Evolutionary conservation across 345 rosid species (phyloP).

Genomic region (Eucalyptus victrix): DNA sequence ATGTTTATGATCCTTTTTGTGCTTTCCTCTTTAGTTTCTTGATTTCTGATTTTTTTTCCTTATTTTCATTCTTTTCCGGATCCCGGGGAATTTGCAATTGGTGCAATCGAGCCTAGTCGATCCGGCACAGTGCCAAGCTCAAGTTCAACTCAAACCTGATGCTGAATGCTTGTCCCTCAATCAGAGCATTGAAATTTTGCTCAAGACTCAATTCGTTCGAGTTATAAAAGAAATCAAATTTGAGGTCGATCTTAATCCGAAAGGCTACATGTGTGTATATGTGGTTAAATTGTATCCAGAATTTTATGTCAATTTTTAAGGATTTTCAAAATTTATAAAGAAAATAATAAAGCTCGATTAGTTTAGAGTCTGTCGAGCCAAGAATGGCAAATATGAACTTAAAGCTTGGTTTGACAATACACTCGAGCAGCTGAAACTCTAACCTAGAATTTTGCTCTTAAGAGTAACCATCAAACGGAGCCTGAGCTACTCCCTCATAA

Average conservation of each 20-base stretch:
- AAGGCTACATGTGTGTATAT: background rate
- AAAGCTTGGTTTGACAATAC: background rate
- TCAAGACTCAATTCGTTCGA: background rate
- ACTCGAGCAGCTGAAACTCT: background rate
- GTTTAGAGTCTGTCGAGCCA: background rate
- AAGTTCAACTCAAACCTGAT: accelerated
- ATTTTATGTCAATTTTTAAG: background rate
- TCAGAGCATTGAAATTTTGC: background rate
- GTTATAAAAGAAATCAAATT: background rate
- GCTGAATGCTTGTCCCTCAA: accelerated
- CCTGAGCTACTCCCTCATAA: background rate
- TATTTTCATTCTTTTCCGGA: background rate
- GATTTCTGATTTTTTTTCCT: background rate
- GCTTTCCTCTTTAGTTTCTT: background rate
- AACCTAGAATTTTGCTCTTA: background rate
- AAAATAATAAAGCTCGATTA: background rate
- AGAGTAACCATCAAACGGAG: background rate
- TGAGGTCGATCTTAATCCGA: accelerated
- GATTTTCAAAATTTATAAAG: background rate
- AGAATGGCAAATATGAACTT: background rate
- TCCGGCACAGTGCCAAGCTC: accelerated
- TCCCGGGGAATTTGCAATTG: accelerated
- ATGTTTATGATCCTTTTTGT: accelerated
- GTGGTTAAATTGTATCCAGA: background rate
- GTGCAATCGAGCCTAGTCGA: background rate